Evolutionary conservation across 192 early-diverging fungal species (phyloP).

Genomic region (Coemansia sp.): DNA sequence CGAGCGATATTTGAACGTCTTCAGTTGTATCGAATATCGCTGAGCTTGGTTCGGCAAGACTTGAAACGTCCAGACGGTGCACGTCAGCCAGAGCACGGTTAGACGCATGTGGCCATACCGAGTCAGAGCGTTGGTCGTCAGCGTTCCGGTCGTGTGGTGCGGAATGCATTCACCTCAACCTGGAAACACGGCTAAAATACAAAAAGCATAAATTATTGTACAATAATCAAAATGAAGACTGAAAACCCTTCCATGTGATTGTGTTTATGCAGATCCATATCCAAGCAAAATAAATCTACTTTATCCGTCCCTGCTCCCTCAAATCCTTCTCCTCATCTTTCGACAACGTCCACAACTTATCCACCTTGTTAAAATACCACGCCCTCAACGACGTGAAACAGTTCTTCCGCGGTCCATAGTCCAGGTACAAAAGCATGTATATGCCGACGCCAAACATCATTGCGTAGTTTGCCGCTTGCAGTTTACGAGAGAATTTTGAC

Average conservation of each 20-base stretch:
- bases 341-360: slow-evolving; percentile 44
- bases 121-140: not conserved
- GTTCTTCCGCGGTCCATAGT: slow-evolving; percentile 41
- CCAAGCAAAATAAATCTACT: not conserved
- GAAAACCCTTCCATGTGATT: no score
- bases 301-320: slow-evolving; percentile 45
- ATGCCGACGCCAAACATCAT: slow-evolving; percentile 49
- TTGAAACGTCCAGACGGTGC: slow-evolving; percentile 8
- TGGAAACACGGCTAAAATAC: not conserved
- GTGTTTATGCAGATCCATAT: not conserved
- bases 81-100: not conserved
- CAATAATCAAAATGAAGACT: not conserved
- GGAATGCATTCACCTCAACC: not conserved
- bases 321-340: slow-evolving; percentile 50
- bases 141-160: not conserved
- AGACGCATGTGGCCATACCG: not conserved
- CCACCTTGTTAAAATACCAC: slow-evolving; percentile 49
- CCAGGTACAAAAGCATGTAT: slow-evolving; percentile 46
- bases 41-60: not conserved
- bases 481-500: slow-evolving; percentile 34
- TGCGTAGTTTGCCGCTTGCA: slow-evolving; percentile 44
- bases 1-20: slow-evolving; percentile 41
- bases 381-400: slow-evolving; percentile 46
- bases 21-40: not conserved
- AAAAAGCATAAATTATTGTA: not conserved